Conservation (phyloP, 495 filamentous ascomycete species). For the Lasiosphaeriaceae sp. region DNA sequence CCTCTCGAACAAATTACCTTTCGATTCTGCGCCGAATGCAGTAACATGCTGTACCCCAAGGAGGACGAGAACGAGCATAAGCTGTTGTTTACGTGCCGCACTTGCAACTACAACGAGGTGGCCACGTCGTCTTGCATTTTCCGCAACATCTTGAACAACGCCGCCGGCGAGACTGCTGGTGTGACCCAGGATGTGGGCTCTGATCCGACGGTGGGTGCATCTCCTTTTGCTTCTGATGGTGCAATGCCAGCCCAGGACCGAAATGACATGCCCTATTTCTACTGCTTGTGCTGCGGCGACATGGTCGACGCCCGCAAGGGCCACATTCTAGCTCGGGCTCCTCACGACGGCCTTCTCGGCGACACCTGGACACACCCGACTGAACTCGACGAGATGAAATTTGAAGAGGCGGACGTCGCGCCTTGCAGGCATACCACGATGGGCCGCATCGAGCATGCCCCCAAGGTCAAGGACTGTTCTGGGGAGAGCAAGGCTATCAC, state of each 20-base stretch:
- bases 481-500: too few relatives aligned
- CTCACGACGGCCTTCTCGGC: too few relatives aligned
- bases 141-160: conserved; percentile 83
- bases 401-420: not conserved
- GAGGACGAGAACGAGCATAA: conserved; percentile 65
- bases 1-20: conserved; percentile 80
- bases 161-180: conserved; percentile 90
- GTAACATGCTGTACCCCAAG: conserved; percentile 96
- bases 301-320: too few relatives aligned
- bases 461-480: too few relatives aligned
- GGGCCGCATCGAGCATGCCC: too few relatives aligned
- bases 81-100: conserved; percentile 68
- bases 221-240: conserved; percentile 27
- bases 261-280: conserved; percentile 9
- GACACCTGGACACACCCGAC: too few relatives aligned
- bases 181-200: conserved; percentile 94
- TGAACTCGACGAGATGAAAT: too few relatives aligned
- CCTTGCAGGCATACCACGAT: too few relatives aligned
- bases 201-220: conserved; percentile 91
- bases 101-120: conserved; percentile 82
- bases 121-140: conserved; percentile 86
- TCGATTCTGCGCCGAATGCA: conserved; percentile 96
- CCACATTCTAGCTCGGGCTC: too few relatives aligned
- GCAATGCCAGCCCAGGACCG: not conserved
- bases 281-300: conserved; percentile 17